phyloP scores from a whole-genome alignment of 352 stramenopile species.

The Phytophthora uliginosa region DNA sequence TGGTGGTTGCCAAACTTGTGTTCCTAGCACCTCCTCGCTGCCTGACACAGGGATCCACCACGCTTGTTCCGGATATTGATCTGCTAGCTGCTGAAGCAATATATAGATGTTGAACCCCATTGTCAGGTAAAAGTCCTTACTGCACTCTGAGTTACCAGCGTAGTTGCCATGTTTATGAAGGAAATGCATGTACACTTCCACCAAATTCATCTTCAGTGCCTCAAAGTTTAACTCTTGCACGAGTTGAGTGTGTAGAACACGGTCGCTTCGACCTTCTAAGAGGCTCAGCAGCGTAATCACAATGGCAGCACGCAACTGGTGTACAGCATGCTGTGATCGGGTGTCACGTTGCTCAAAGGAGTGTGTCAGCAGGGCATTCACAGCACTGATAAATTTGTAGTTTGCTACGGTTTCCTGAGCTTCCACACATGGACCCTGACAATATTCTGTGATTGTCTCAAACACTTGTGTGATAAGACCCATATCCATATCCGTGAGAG shows the following conservation, averaged over 20 bases:
- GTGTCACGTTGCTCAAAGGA: constrained; percentile 51
- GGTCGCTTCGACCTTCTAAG: constrained; percentile 69
- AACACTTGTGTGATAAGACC: constrained; percentile 76
- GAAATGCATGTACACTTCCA: constrained; percentile 71
- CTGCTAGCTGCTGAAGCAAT: constrained; percentile 71
- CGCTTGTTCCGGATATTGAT: constrained; percentile 49
- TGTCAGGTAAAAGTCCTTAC: constrained; percentile 68
- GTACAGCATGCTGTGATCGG: constrained; percentile 22
- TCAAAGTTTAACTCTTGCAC: constrained; percentile 83
- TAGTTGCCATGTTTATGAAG: constrained; percentile 47
- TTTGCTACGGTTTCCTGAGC: constrained; percentile 79
- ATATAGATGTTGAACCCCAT: constrained; percentile 89
- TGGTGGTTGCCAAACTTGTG: constrained; percentile 3
- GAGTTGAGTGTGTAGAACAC: constrained; percentile 67
- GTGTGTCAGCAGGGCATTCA: constrained; percentile 76
- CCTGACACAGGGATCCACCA: constrained; percentile 52
- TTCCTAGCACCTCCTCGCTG: constrained; percentile 10
- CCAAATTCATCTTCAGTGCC: constrained; percentile 66
- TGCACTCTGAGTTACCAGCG: constrained; percentile 68
- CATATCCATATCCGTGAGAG: constrained; percentile 59
- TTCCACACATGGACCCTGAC: constrained; percentile 79
- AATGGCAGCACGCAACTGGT: constrained; percentile 59
- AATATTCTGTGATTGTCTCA: constrained; percentile 83
- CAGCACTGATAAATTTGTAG: constrained; percentile 81
- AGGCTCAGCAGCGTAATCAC: constrained; percentile 74